Evolutionary conservation across 2,329 filamentous ascomycete genomes (phyloP), one percentile per base, ranked within the genome.

Genomic region (Hymenoscyphus infarciens): DNA sequence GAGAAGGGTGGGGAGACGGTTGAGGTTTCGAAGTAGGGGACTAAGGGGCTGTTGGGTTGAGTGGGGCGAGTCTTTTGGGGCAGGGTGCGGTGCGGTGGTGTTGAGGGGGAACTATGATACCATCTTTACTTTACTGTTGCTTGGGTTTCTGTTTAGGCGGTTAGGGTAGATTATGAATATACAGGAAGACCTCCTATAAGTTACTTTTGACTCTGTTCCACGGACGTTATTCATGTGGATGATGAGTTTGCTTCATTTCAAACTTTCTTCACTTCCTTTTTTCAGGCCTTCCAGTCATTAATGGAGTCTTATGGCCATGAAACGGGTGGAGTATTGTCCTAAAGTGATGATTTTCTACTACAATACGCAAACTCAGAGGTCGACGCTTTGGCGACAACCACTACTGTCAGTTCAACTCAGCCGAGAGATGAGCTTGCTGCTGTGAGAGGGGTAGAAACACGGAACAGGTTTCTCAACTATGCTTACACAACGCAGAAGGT

Each of bases 1-100:
- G 69, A 67, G 65, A 69, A 69, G 56, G 55, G 53, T 8, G 33
- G 35, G 16, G 64, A 62, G 22, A 56, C 56, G 49, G 59, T 63
- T 38, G 49, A 16, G 29, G 29, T 57, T 39, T 27, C 27, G 1
- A 57, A 56, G 54, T 54, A 29, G 22, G n/a, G 39, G 10, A 3
- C 13, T 25, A 2, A 22, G 29, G 5, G 15, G 5, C 29, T 25
- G 49, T 10, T 54, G 19, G n/a, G 22, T 22, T 11, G 5, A 29
- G 49, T 16, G 3, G 22, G 19, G 19, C 27, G 2, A n/a, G 22
- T 45, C n/a, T 19, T 45, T 5, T 4, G 15, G 39, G 16, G 39
- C 5, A 19, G 5, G 6, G n/a, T 19, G 33, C 25, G 25, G 25
- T 27, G 25, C 25, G 25, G 25, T 27, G 25, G 25, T 27, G 25